Evolutionary conservation across 352 stramenopile genomes (phyloP).

Genomic region (Paralagenidium karlingii): DNA sequence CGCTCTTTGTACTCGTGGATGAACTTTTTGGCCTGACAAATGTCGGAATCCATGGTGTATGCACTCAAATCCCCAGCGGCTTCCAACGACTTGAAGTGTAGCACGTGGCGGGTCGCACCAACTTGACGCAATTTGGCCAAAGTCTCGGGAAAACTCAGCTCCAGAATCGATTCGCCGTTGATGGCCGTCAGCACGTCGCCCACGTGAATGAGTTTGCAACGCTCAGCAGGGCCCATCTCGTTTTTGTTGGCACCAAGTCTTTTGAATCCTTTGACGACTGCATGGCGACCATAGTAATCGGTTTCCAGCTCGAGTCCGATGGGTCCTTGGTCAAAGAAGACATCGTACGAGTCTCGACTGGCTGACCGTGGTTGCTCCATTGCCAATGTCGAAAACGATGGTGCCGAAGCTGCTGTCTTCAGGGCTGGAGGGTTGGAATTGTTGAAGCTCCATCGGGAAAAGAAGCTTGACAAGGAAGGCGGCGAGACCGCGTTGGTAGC

Average conservation of each 20-base stretch:
- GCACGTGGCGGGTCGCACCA: conserved; percentile 16
- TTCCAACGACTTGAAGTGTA: conserved; percentile 71
- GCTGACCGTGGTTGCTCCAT: too few relatives aligned
- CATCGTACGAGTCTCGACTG: conserved; percentile 62
- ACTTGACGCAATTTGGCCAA: conserved; percentile 26
- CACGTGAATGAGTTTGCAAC: conserved; percentile 45
- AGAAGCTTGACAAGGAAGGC: neutral
- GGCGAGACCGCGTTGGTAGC: neutral
- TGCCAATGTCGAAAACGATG: neutral
- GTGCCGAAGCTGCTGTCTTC: neutral
- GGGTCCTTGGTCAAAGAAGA: conserved; percentile 44
- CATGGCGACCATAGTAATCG: conserved; percentile 60
- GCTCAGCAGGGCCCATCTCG: conserved; percentile 32
- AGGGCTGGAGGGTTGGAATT: neutral
- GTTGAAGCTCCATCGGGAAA: neutral
- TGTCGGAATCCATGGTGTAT: conserved; percentile 42
- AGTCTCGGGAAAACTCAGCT: conserved; percentile 50
- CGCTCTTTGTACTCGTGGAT: conserved; percentile 70
- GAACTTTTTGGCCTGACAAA: conserved; percentile 52
- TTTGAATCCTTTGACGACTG: conserved; percentile 59
- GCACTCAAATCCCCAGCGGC: conserved; percentile 47
- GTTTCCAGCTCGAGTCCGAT: conserved; percentile 59
- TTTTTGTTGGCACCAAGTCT: conserved; percentile 21
- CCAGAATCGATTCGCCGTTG: conserved; percentile 52
- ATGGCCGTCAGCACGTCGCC: conserved; percentile 66